These are phyloP conservation scores for Phytophthora sansomeana DNA, from an alignment of 352 stramenopile species.

Conservation along the genomic window DNA sequence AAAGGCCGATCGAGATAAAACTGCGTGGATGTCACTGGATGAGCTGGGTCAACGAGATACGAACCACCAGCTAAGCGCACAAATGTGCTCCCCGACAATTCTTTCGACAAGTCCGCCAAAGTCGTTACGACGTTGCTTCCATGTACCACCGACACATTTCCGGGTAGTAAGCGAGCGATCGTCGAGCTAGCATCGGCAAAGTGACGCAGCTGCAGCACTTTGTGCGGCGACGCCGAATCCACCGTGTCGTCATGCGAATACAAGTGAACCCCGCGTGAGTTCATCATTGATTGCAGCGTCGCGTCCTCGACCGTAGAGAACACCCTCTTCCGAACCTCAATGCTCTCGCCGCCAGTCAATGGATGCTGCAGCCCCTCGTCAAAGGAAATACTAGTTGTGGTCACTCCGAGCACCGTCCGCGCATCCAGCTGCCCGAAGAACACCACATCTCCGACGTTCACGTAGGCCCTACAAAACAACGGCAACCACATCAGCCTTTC, in stretches of 20 bases:
- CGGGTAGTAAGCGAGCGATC: conserved; percentile 37
- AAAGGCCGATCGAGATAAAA: conserved; percentile 65
- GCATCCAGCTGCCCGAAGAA: conserved; percentile 62
- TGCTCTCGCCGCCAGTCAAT: conserved; percentile 47
- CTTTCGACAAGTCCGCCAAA: conserved; percentile 45
- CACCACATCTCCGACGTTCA: conserved; percentile 60
- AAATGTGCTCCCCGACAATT: conserved; percentile 47
- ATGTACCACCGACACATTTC: conserved; percentile 57
- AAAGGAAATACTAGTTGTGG: conserved; percentile 44
- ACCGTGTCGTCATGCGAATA: conserved; percentile 58
- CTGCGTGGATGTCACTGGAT: conserved; percentile 32
- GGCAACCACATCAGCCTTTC: neutral
- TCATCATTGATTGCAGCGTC: conserved; percentile 50
- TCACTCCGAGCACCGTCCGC: conserved; percentile 59
- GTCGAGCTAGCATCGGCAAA: conserved; percentile 55
- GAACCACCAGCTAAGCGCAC: conserved; percentile 57
- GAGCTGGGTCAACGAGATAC: conserved; percentile 57
- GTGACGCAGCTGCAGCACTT: conserved; percentile 56
- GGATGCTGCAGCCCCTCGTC: conserved; percentile 61
- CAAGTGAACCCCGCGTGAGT: conserved; percentile 57
- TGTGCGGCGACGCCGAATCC: conserved; percentile 39
- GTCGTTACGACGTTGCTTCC: conserved; percentile 59
- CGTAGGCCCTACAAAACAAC: conserved; percentile 36
- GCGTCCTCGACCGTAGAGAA: conserved; percentile 57
- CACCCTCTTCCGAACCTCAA: conserved; percentile 55